Conservation (phyloP, 495 filamentous ascomycete genomes). For the Penicillium samsonianum region DNA sequence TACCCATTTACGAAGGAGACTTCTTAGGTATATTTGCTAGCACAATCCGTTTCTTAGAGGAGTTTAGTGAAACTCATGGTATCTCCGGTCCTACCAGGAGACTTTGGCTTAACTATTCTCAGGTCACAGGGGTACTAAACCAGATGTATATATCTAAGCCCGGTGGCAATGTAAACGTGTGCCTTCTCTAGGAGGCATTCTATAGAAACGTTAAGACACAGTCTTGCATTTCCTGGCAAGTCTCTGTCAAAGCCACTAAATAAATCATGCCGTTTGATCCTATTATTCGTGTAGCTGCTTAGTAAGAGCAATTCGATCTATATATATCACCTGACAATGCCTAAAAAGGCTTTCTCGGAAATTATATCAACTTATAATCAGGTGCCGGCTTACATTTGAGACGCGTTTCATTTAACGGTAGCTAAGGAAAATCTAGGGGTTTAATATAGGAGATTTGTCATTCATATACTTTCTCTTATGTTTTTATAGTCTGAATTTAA, state of each 20-base stretch:
- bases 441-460: no score
- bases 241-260: conserved; percentile 22
- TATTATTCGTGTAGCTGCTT: conserved; percentile 20
- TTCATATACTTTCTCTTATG: no score
- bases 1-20: conserved; percentile 19
- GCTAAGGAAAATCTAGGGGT: neutral
- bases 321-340: conserved; percentile 17
- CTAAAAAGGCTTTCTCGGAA: conserved; percentile 20
- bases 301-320: conserved; percentile 25
- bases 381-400: neutral
- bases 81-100: conserved; percentile 20
- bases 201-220: conserved; percentile 14
- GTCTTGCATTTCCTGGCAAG: conserved; percentile 19
- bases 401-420: neutral
- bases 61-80: conserved; percentile 11
- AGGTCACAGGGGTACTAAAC: conserved; percentile 28
- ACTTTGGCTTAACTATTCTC: conserved; percentile 32
- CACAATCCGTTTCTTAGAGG: conserved; percentile 24
- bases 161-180: conserved; percentile 21
- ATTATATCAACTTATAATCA: neutral
- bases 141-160: conserved; percentile 24
- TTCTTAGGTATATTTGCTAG: conserved; percentile 26
- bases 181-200: conserved; percentile 20
- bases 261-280: conserved; percentile 24
- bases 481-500: no score